These are phyloP conservation scores for Pseudogymnoascus sp. DNA, from an alignment of 2,329 filamentous ascomycete genomes.

Conservation along the genomic window DNA sequence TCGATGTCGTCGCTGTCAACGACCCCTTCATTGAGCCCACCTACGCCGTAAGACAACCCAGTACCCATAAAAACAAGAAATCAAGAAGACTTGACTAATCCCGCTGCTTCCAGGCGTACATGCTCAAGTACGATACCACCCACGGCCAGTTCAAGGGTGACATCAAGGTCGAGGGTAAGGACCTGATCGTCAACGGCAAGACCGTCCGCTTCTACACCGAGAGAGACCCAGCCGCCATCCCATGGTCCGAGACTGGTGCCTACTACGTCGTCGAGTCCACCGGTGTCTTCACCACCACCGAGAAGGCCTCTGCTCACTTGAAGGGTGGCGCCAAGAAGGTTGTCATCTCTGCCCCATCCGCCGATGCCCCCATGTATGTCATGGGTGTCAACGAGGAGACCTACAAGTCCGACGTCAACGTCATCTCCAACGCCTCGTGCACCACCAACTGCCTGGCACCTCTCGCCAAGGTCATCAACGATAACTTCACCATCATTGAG, in stretches of 20 bases:
- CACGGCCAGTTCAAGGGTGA: slow-evolving; percentile 96
- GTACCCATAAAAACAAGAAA: background rate
- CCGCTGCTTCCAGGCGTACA: slow-evolving; percentile 64
- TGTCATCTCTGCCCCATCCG: slow-evolving; percentile 83
- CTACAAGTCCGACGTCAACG: slow-evolving; percentile 83
- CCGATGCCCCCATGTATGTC: slow-evolving; percentile 99
- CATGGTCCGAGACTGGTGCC: slow-evolving; percentile 79
- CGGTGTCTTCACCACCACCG: slow-evolving; percentile 97
- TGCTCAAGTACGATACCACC: slow-evolving; percentile 98
- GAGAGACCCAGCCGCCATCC: slow-evolving; percentile 82
- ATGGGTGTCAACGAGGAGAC: slow-evolving; percentile 96
- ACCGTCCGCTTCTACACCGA: slow-evolving; percentile 89
- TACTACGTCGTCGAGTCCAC: slow-evolving; percentile 96
- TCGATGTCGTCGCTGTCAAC: slow-evolving; percentile 94
- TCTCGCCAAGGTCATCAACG: slow-evolving; percentile 97
- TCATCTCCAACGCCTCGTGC: slow-evolving; percentile 99
- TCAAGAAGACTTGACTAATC: slow-evolving; percentile 12
- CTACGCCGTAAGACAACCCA: slow-evolving; percentile 69
- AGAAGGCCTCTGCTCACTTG: slow-evolving; percentile 91
- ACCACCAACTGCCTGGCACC: slow-evolving; percentile 99
- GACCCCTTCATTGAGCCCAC: slow-evolving; percentile 98
- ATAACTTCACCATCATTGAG: slow-evolving; percentile 96
- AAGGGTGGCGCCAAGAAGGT: slow-evolving; percentile 98
- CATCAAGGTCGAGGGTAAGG: slow-evolving; percentile 59
- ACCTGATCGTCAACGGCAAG: slow-evolving; percentile 88